A percentile compares a stretch with the other conserved stretches of the same genome.
phyloP scores from a whole-genome alignment of 2,329 filamentous ascomycete species.

The Xylariaceae sp. region DNA sequence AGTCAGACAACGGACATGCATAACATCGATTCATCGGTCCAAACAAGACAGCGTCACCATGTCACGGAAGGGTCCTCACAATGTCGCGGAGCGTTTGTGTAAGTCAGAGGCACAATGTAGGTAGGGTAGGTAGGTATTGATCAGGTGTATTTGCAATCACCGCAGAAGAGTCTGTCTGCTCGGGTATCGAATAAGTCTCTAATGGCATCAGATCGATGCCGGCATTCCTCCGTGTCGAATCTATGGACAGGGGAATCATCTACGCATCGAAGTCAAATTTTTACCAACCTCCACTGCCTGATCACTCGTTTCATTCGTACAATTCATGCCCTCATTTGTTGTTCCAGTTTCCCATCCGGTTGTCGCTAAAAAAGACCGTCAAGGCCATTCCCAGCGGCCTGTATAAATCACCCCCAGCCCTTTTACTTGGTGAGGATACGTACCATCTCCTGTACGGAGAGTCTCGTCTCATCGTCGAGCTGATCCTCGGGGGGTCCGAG shows the following conservation, averaged over 20 bases:
- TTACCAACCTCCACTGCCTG: conserved; percentile 16
- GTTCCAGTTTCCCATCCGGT: conserved; percentile 8
- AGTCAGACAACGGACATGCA: not conserved
- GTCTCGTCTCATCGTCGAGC: conserved; percentile 65
- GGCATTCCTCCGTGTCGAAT: conserved; percentile 15
- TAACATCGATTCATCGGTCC: too few species aligned
- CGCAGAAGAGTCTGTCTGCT: not conserved
- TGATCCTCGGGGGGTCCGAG: conserved; percentile 68
- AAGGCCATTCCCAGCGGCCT: not conserved
- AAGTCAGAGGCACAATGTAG: not conserved
- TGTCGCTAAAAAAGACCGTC: not conserved
- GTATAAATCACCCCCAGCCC: not conserved
- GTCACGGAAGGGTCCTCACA: not conserved
- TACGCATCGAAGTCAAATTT: conserved; percentile 23
- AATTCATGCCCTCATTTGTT: conserved; percentile 26
- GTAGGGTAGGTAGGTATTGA: not conserved
- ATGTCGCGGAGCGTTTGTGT: not conserved
- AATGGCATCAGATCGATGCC: conserved; percentile 2
- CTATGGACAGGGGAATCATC: conserved; percentile 33
- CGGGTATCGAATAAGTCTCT: not conserved
- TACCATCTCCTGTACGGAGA: conserved; percentile 61
- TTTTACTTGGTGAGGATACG: conserved; percentile 25
- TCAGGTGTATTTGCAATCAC: not conserved
- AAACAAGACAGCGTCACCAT: too few species aligned
- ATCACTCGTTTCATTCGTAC: conserved; percentile 28